Conservation (phyloP, 2,329 filamentous ascomycete species). For the Cladophialophora immunda region DNA sequence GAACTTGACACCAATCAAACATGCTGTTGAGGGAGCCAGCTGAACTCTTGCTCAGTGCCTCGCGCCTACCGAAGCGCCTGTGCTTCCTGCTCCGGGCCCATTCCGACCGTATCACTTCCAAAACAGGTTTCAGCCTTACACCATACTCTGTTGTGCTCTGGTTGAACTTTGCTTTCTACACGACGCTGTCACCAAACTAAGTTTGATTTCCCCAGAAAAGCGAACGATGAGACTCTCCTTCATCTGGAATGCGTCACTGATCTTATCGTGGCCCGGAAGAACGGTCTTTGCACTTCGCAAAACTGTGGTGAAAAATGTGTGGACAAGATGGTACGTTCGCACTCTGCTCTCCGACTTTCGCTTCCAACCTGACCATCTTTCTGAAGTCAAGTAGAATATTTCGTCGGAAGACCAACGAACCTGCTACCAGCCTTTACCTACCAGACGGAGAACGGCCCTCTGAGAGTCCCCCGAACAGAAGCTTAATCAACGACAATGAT, state of each 20-base stretch:
- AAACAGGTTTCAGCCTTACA: background rate
- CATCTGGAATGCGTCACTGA: background rate
- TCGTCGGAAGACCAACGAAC: background rate
- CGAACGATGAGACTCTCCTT: background rate
- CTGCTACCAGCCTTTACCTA: background rate
- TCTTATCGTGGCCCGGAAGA: background rate
- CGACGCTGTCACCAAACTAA: background rate
- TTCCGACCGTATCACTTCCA: background rate
- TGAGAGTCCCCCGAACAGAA: background rate
- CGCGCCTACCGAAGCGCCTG: background rate
- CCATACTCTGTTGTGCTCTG: background rate
- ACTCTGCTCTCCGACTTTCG: background rate
- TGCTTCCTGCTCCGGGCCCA: background rate
- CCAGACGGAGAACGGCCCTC: background rate
- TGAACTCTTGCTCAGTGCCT: too few relatives aligned
- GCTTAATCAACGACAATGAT: background rate
- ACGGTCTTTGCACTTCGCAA: background rate
- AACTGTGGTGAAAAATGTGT: background rate
- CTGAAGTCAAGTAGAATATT: slow-evolving; percentile 1
- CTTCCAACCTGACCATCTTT: background rate
- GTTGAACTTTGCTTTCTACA: background rate
- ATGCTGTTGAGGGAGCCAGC: too few relatives aligned
- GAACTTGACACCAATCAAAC: background rate
- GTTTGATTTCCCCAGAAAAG: background rate
- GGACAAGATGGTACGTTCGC: background rate